Conservation (phyloP, 2,329 filamentous ascomycete species). For the Rutstroemia sp. region DNA sequence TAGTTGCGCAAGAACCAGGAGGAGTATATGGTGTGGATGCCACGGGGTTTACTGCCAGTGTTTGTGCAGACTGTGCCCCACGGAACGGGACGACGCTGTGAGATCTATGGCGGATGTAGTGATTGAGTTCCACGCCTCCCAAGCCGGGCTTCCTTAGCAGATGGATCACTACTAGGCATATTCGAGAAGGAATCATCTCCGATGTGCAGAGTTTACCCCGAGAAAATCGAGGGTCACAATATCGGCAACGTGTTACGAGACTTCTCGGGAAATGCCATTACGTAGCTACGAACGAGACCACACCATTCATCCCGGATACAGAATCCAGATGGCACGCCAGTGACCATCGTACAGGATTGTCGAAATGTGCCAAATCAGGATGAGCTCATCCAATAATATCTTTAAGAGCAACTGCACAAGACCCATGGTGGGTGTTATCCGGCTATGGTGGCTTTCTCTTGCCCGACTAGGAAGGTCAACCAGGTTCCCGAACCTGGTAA, state of each 20-base stretch:
- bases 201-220: no score
- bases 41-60: background rate
- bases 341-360: no score
- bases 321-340: no score
- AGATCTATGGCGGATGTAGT: background rate
- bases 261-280: no score
- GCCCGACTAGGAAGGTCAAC: background rate
- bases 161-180: background rate
- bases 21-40: background rate
- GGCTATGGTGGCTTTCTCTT: background rate
- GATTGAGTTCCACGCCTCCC: background rate
- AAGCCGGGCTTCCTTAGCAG: background rate
- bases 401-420: no score
- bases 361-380: no score
- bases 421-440: background rate
- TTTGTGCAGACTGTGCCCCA: slow-evolving; percentile 4
- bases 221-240: no score
- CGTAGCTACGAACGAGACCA: no score
- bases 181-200: background rate
- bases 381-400: no score
- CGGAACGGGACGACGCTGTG: slow-evolving; percentile 7
- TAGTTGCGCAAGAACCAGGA: background rate
- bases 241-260: no score
- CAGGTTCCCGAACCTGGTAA: background rate
- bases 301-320: no score